Evolutionary conservation across 345 rosid species (phyloP), one percentile per base, ranked within the genome.

Genomic region (Euphorbia pulcherrima): DNA sequence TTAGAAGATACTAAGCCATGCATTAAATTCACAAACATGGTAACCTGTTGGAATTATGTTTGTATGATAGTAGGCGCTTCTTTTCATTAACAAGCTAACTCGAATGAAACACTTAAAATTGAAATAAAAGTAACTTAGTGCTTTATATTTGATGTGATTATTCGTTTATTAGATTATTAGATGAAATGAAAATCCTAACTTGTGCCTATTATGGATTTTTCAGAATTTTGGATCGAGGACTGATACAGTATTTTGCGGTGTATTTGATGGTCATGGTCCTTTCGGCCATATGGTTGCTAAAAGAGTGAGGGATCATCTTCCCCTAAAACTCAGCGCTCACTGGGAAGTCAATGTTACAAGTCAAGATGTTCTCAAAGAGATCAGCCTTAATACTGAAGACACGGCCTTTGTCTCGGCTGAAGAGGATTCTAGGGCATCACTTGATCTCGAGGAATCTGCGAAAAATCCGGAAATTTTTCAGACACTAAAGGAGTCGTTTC

Each of bases 251-350:
- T 92, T 95, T 78, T 90, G 98, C 78, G 99, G 99, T 58, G 90
- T 95, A 46, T 95, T 95, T 79, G 99, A 95, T 84, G 99, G 99
- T 20, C 99, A 95, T 46, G 99, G 99, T 55, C 99, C 99, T 0
- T 87, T 76, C 64, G 99, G 99, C 68, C 98, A 95, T 75, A 77
- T 90, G 96, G 99, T 92, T 75, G 99, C 99, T 41, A 95, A 76
- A 81, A 88, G 83, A 81, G 98, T 95, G 64, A 82, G 99, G 77
- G 99, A 95, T 75, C 81, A 81, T 66, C 98, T 95, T 80, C 99
- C 99, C 28, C 79, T 80, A 68, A 92, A 85, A 64, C 70, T 95
- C 81, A 86, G 84, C 79, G 70, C 98, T 69, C 79, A 87, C 14
- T 90, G 96, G 94, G 94, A 92, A 75, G 86, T 84, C 56, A 84